Evolutionary conservation across 192 early-diverging fungal species (phyloP).

Genomic region (Chytriomyces confervae): DNA sequence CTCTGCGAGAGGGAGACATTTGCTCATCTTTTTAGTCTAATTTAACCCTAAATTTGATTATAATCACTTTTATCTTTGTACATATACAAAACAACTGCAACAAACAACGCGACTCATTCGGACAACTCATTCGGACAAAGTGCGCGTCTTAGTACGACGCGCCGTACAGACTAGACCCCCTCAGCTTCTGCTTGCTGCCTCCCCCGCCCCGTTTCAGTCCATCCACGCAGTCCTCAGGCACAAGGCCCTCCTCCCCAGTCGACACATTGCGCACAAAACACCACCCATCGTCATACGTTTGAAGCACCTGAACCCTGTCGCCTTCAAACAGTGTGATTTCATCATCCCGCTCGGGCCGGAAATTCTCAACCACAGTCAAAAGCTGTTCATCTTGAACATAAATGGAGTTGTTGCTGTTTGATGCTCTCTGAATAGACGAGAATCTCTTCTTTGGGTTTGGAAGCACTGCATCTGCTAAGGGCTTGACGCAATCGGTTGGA

Average conservation of each 20-base stretch:
- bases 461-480: neutral
- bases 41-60: too few relatives aligned
- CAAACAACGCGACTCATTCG: too few relatives aligned
- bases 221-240: slow-evolving; percentile 59
- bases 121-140: too few relatives aligned
- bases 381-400: neutral
- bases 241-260: slow-evolving; percentile 52
- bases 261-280: slow-evolving; percentile 52
- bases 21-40: too few relatives aligned
- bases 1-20: too few relatives aligned
- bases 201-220: neutral
- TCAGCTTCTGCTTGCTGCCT: neutral
- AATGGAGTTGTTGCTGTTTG: neutral
- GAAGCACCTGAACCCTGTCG: neutral
- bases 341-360: slow-evolving; percentile 3
- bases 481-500: slow-evolving; percentile 1
- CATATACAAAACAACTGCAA: too few relatives aligned
- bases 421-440: slow-evolving; percentile 18
- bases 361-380: slow-evolving; percentile 3
- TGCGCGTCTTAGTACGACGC: neutral
- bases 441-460: slow-evolving; percentile 13
- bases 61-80: too few relatives aligned
- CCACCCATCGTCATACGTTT: slow-evolving; percentile 42
- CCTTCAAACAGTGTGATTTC: slow-evolving; percentile 1
- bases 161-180: slow-evolving; percentile 22